phyloP scores from a whole-genome alignment of 139 green algal species.

The Eudorina sp. region DNA sequence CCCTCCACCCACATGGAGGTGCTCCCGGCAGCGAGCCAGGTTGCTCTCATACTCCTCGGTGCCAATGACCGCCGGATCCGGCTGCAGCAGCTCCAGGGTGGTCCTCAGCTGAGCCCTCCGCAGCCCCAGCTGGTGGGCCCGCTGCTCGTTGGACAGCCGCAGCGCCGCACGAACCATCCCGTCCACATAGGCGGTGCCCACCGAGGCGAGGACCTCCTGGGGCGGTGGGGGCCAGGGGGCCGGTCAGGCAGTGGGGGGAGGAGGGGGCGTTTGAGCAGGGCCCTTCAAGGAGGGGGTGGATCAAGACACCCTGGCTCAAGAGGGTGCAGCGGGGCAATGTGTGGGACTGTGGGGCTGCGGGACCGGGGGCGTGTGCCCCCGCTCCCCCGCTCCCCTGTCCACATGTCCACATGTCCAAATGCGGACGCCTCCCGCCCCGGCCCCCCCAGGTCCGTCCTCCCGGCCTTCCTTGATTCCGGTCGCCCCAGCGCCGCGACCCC shows the following conservation, averaged over 20 bases:
- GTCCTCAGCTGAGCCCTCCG: slow-evolving; percentile 23
- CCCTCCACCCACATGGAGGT: slow-evolving; percentile 4
- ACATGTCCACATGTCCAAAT: too few species aligned
- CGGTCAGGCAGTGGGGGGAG: not conserved
- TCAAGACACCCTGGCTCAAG: too few species aligned
- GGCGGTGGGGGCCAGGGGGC: not conserved
- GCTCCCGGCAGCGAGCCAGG: slow-evolving; percentile 17
- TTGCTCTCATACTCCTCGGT: slow-evolving; percentile 39
- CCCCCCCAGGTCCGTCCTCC: not conserved
- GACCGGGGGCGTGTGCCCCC: too few species aligned
- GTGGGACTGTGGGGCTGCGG: too few species aligned
- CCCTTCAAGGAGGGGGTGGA: too few species aligned
- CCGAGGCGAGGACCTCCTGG: slow-evolving; percentile 20
- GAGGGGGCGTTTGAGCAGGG: not conserved
- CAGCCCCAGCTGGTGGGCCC: slow-evolving; percentile 22
- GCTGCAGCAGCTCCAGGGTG: slow-evolving; percentile 32
- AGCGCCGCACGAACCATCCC: not conserved
- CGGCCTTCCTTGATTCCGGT: not conserved
- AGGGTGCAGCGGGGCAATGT: too few species aligned
- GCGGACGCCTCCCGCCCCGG: not conserved
- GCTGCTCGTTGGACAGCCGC: slow-evolving; percentile 9
- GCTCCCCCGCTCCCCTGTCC: too few species aligned
- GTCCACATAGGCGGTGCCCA: not conserved
- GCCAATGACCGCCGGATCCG: not conserved
- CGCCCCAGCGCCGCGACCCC: too few species aligned